Evolutionary conservation across 768 basidiomycete species (phyloP), one percentile per base, ranked within the genome.

Genomic region (Hemileccinum rubropunctum): DNA sequence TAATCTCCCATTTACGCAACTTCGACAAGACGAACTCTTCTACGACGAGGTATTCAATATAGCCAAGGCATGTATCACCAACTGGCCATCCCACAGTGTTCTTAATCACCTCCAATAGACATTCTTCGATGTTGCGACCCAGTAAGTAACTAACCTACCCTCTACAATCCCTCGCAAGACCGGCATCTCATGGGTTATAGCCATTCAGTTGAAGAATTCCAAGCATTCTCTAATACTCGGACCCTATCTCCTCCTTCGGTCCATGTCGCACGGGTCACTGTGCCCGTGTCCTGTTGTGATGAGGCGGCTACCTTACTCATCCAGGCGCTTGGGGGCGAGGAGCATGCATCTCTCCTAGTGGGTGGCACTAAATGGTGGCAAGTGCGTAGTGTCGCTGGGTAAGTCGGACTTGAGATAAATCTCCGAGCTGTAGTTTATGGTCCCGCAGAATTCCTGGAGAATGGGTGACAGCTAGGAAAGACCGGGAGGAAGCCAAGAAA

Each of bases 361-460:
- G 95, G 95, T 11, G 95, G 95, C 1, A 81, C 83, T 6, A 94
- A 95, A 64, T 98, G 95, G 94, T 98, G 95, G 95, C 95, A 97
- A 69, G 92, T 95, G 30, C 84, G 95, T 36, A 86, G 88, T 17
- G 64, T 92, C 40, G 71, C 80, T 45, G 94, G 93, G 93, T 82
- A 72, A 64, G 71, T 71, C 34, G 48, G 48, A 7, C 51, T 54
- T 38, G 21, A 32, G 13, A 27, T 50, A 50, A 33, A 9, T 34
- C 17, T 49, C 30, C 50, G 43, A 33, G 23, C n/a, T 48, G 43
- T 64, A 58, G 56, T 48, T 48, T 35, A 46, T 40, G 21, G 43
- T 15, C 12, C 20, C 20, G 53, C 48, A 91, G 92, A 7, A 79
- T 95, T 11, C 82, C 91, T 61, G 90, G 78, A 0, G 88, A 95